Base-by-base conservation (phyloP, 208 protist genomes). In the Balamuthia mandrillaris region DNA sequence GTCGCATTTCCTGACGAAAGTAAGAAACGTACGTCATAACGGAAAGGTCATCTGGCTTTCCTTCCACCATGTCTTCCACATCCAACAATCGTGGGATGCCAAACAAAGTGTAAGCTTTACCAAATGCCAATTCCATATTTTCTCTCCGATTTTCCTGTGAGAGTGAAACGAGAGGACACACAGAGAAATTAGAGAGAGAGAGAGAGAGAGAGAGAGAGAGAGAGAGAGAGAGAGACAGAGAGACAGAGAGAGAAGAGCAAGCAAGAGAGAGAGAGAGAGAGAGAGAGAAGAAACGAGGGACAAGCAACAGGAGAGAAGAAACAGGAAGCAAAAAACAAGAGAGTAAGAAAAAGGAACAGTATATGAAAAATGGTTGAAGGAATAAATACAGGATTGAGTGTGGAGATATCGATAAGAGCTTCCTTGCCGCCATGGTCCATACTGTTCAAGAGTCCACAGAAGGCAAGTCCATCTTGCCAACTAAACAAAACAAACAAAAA, bases 11-110 rank as follows among this genome's bases (percentile, higher is more conserved):
- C 33, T 82, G 74, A 27, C 74, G 74, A n/a, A 82, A 82, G 49
- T 82, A 65, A 37, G 74, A 82, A n/a, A 82, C 51, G 54, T 82
- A 82, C n/a, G 74, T 82, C 74, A 82, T 82, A 1, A 82, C 74
- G 37, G 74, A 82, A 12, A 82, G 54, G 21, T 82, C 74, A 35
- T 82, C 74, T n/a, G 74, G 74, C 51, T 82, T 82, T 56, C 49
- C 49, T 56, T 82, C 74, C 9, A 82, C 33, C 74, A 82, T 65
- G 74, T 82, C 74, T 4, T 65, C 37, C 31, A 65, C 51, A 35
- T 82, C 74, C 39, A 82, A 42, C 37, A 82, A 42, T 33, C 58
- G 31, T 16, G 74, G 74, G 31, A 82, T 82, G 35, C 49, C 37
- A 27, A 45, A 82, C 6, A 82, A 52, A 45, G 58, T 52, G 27